phyloP scores from a whole-genome alignment of 1,139 yeast species.

The Yamadazyma jaroonii region DNA sequence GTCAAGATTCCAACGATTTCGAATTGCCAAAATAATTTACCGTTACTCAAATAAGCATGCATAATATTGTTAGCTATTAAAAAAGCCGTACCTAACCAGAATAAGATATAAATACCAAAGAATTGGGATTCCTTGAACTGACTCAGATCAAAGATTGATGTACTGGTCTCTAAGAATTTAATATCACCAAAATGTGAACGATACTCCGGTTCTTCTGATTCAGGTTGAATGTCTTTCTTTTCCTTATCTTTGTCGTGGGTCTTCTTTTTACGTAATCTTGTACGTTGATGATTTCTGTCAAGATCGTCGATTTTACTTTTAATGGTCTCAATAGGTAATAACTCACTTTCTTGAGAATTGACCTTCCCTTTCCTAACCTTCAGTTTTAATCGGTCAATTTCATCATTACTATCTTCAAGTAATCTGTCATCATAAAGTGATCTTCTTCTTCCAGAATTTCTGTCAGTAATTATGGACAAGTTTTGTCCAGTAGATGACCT shows the following conservation, averaged over 20 bases:
- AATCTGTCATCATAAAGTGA: constrained; percentile 16
- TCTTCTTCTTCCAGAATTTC: constrained; percentile 21
- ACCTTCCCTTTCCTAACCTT: not conserved
- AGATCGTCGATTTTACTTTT: constrained; percentile 10
- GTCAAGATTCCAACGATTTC: constrained; percentile 51
- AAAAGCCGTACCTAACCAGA: constrained; percentile 66
- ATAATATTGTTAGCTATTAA: constrained; percentile 47
- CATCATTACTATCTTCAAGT: constrained; percentile 16
- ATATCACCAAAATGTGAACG: constrained; percentile 38
- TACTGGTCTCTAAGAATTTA: constrained; percentile 34
- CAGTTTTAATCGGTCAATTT: not conserved
- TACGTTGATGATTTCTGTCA: constrained; percentile 7
- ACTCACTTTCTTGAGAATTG: not conserved
- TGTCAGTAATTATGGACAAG: constrained; percentile 18
- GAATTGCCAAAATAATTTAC: constrained; percentile 34
- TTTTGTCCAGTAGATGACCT: constrained; percentile 18
- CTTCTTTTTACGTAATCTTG: constrained; percentile 10
- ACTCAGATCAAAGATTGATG: constrained; percentile 51
- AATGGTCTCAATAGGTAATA: constrained; percentile 10
- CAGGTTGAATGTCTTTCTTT: not conserved
- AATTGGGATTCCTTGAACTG: constrained; percentile 42
- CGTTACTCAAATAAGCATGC: constrained; percentile 31
- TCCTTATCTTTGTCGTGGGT: not conserved
- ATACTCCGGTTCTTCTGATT: constrained; percentile 6
- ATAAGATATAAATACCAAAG: constrained; percentile 64